These are phyloP conservation scores for Globisporangium polare DNA, from an alignment of 352 stramenopile species.

Conservation along the genomic window DNA sequence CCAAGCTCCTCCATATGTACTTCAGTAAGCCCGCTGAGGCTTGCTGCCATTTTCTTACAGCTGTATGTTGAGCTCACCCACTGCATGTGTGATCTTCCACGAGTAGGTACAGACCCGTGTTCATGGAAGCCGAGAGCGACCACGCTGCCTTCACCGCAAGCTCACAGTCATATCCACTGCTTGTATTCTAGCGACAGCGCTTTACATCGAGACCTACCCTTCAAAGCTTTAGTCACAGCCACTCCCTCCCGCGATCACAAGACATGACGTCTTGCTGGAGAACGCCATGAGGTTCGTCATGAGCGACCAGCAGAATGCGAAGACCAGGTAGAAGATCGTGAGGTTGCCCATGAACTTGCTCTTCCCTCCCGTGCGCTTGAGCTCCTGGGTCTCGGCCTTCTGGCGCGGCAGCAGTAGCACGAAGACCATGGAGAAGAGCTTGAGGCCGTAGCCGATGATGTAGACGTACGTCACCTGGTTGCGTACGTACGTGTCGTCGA, in stretches of 20 bases:
- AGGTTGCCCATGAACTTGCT: constrained; percentile 19
- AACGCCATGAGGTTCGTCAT: constrained; percentile 25
- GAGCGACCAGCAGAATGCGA: constrained; percentile 18
- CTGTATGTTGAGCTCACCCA: no score
- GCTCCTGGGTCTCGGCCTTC: constrained; percentile 22
- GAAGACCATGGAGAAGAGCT: constrained; percentile 20
- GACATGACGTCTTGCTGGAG: constrained; percentile 14
- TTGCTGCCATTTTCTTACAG: no score
- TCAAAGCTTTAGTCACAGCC: not conserved
- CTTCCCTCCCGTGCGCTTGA: constrained; percentile 22
- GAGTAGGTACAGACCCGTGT: no score
- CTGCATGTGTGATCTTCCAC: no score
- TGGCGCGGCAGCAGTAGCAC: constrained; percentile 24
- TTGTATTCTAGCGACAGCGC: no score
- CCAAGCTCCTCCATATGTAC: no score
- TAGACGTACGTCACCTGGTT: constrained; percentile 23
- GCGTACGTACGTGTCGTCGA: constrained; percentile 19
- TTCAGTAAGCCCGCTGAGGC: no score
- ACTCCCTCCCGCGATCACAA: constrained; percentile 11
- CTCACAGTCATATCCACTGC: no score
- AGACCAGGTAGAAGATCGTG: constrained; percentile 17
- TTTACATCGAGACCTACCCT: no score
- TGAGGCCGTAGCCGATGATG: constrained; percentile 18
- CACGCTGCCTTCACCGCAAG: no score
- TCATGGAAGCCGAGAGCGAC: no score